phyloP scores from a whole-genome alignment of 176 grass and related monocot species.

The Musa itinerans region DNA sequence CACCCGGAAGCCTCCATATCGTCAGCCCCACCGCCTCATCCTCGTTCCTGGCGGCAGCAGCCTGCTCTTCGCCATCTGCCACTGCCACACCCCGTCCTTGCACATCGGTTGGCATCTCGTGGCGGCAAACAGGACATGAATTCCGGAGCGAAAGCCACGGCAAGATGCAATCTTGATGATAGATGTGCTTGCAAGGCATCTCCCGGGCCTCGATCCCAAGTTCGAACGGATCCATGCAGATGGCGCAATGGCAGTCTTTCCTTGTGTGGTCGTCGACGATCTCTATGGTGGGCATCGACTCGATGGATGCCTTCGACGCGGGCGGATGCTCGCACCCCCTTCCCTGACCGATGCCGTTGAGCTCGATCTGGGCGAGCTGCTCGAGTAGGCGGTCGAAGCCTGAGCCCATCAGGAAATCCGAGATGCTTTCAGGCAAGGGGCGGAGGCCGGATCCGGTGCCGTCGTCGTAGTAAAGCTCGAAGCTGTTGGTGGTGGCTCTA shows the following conservation, averaged over 20 bases:
- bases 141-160: conserved; percentile 66
- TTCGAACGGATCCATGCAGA: conserved; percentile 55
- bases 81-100: background rate
- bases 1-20: conserved; percentile 64
- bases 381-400: conserved; percentile 54
- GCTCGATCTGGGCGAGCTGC: conserved; percentile 53
- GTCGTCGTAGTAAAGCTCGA: conserved; percentile 63
- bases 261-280: conserved; percentile 31
- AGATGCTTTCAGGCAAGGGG: conserved; percentile 52
- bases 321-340: conserved; percentile 42
- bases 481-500: conserved; percentile 20
- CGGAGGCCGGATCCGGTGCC: conserved; percentile 41
- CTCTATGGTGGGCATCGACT: conserved; percentile 51
- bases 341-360: conserved; percentile 23
- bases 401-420: conserved; percentile 52
- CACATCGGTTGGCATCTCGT: conserved; percentile 45
- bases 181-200: conserved; percentile 67
- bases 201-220: conserved; percentile 42
- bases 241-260: conserved; percentile 46
- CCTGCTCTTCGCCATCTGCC: background rate
- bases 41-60: conserved; percentile 24
- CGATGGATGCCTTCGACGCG: conserved; percentile 47
- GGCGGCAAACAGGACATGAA: conserved; percentile 59
- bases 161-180: conserved; percentile 66
- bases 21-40: conserved; percentile 50